Evolutionary conservation across 306 rosid genomes (phyloP), one percentile per base, ranked within the genome.

Genomic region (Acacia acuminata): DNA sequence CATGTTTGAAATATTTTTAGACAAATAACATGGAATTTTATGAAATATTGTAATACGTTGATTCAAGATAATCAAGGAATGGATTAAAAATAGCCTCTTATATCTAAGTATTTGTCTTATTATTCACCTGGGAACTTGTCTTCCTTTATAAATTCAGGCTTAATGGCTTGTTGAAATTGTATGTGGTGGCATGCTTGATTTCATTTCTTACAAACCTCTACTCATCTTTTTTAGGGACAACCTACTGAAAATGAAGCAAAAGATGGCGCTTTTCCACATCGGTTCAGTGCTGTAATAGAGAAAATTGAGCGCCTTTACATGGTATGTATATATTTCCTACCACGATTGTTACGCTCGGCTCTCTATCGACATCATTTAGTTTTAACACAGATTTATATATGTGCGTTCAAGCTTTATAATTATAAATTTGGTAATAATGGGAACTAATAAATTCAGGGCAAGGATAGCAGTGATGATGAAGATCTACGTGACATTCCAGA

Each of bases 271-370:
- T 92, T 84, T 48, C 91, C 97, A n/a, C 84, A 90, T 88, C 98
- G 99, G 32, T 96, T 94, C 84, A 96, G 93, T 91, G 99, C 98
- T 79, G 98, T 96, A 48, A 94, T 94, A 71, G 98, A 92, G 94
- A 96, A 96, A 93, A 96, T 96, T 67, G 99, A 96, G 78, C 93
- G 98, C 63, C 97, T 96, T 77, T 96, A 96, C 79, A 92, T 88
- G 98, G 99, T 94, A 88, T 76, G 76, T 16, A 10, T 27, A 25
- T 77, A 42, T 77, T 55, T 6, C 66, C 85, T 74, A 27, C 45
- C 11, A 77, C 2, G 73, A 27, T 51, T 56, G 25, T 78, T 73
- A 40, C 69, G 66, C n/a, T 82, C 73, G 70, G 27, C 42, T 75
- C 48, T 71, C 15, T 69, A 44, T 66, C 65, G 38, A 48, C 42